Percentiles rank a stretch among this genome's conserved stretches.
phyloP scores from a whole-genome alignment of 345 rosid species.

The Eutrema japonicum region DNA sequence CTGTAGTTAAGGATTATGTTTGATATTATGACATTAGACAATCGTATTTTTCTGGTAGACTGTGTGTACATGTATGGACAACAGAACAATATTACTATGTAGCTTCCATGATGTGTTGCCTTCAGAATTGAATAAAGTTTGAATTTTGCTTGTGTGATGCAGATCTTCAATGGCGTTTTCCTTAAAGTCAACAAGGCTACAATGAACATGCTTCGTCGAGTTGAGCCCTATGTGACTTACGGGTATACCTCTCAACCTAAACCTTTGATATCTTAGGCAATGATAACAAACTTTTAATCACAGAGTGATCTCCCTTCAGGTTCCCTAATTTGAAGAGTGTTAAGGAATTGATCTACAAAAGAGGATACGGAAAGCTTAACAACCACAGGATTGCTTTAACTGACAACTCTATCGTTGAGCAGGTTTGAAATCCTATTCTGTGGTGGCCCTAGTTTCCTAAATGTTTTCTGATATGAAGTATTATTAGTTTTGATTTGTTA shows the following conservation, averaged over 20 bases:
- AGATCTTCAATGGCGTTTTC: conserved; percentile 95
- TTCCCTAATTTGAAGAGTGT: conserved; percentile 95
- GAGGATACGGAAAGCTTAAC: conserved; percentile 87
- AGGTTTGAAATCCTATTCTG: conserved; percentile 44
- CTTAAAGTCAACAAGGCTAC: conserved; percentile 93
- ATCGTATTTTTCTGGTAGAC: neutral
- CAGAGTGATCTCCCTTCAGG: conserved; percentile 39
- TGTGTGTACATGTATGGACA: neutral
- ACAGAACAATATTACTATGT: neutral
- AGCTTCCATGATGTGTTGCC: neutral
- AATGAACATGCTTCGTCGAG: conserved; percentile 87
- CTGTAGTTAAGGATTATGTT: neutral
- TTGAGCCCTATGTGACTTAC: conserved; percentile 92
- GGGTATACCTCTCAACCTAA: conserved; percentile 52
- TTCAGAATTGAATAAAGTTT: neutral
- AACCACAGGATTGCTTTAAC: conserved; percentile 79
- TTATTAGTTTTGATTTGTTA: neutral
- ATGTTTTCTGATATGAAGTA: neutral
- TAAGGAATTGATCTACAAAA: conserved; percentile 80
- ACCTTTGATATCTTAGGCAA: neutral
- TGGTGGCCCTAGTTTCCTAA: neutral
- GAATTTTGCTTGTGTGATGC: conserved; percentile 4
- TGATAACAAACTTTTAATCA: neutral
- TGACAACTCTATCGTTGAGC: conserved; percentile 76
- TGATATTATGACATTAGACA: neutral